phyloP scores from a whole-genome alignment of 2,329 filamentous ascomycete species.

The Aaosphaeria pasadenensis region DNA sequence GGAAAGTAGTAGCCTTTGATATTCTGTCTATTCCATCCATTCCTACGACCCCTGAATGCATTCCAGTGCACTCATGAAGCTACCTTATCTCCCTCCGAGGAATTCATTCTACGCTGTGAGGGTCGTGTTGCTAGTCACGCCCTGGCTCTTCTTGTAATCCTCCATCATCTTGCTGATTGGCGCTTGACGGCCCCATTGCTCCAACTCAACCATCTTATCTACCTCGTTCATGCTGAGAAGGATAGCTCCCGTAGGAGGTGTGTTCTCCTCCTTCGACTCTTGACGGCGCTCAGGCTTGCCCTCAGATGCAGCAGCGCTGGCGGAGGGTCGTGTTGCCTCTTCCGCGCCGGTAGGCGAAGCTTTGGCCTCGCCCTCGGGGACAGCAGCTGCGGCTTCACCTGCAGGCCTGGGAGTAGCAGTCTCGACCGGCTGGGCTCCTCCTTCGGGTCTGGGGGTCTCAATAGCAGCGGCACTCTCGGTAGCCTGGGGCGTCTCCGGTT shows the following conservation, averaged over 20 bases:
- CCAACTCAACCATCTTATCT: conserved; percentile 26
- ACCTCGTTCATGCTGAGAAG: conserved; percentile 34
- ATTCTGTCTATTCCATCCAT: too few species aligned
- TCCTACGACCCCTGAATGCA: too few species aligned
- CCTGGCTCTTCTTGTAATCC: conserved; percentile 13
- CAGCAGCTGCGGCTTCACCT: not conserved
- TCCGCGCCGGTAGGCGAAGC: not conserved
- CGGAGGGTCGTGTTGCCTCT: conserved; percentile 5
- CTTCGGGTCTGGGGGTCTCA: conserved; percentile 5
- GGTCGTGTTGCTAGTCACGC: not conserved
- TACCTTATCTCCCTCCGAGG: too few species aligned
- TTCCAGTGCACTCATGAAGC: too few species aligned
- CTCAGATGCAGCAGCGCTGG: not conserved
- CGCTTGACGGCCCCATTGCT: conserved; percentile 26
- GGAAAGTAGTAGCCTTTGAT: too few species aligned
- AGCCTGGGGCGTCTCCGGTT: conserved; percentile 2
- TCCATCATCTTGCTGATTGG: conserved; percentile 34
- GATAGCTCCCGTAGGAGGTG: conserved; percentile 21
- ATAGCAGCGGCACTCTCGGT: conserved; percentile 1
- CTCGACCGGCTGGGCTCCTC: not conserved
- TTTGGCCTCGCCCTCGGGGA: not conserved
- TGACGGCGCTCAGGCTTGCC: conserved; percentile 13
- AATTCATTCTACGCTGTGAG: not conserved
- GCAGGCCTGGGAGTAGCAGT: not conserved
- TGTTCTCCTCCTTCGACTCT: conserved; percentile 12